These are phyloP conservation scores for Lentinus tigrinus DNA, from an alignment of 768 basidiomycete genomes.

Conservation along the genomic window DNA sequence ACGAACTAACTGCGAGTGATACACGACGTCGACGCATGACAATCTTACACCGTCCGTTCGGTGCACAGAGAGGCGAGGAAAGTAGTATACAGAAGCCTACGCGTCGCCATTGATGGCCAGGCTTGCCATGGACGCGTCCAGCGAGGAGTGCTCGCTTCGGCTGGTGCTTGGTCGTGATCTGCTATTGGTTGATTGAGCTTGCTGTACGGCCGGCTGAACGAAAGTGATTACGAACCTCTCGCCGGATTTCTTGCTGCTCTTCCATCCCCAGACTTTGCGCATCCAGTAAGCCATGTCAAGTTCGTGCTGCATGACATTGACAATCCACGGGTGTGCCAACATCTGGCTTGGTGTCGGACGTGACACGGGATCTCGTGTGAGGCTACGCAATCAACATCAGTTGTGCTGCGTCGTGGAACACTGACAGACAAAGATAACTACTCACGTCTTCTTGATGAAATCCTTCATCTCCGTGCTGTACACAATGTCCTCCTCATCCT, in stretches of 20 bases:
- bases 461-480: constrained; percentile 91
- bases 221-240: constrained; percentile 26
- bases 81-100: neutral
- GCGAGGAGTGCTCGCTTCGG: constrained; percentile 24
- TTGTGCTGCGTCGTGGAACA: constrained; percentile 3
- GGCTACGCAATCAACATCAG: constrained; percentile 39
- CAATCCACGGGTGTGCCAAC: constrained; percentile 83
- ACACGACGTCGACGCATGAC: constrained; percentile 6
- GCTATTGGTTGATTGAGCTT: constrained; percentile 1
- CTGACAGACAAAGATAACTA: constrained; percentile 13
- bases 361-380: constrained; percentile 63
- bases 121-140: constrained; percentile 26
- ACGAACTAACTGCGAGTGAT: neutral
- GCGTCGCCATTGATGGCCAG: constrained; percentile 19
- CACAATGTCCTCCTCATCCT: constrained; percentile 62
- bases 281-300: constrained; percentile 91
- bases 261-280: constrained; percentile 81
- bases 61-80: neutral
- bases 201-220: neutral
- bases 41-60: constrained; percentile 7
- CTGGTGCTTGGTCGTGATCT: constrained; percentile 33
- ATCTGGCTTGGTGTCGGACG: constrained; percentile 84
- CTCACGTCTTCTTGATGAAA: constrained; percentile 84
- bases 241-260: constrained; percentile 33
- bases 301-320: constrained; percentile 72